Base-by-base conservation (phyloP, 2,329 filamentous ascomycete genomes). In the Ceratocystis variospora region DNA sequence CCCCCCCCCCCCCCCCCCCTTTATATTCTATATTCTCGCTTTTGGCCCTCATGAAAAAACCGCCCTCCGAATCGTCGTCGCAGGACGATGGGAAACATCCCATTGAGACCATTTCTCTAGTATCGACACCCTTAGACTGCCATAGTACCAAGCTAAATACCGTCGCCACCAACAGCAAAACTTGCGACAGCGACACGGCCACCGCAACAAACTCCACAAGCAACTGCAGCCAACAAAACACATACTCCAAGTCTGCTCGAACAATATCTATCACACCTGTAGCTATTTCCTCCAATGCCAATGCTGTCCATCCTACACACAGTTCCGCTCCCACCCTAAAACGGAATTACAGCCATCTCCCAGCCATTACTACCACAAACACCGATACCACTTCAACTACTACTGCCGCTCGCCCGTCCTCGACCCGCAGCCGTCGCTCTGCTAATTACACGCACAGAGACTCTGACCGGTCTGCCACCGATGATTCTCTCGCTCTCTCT, bases 371-470 rank as follows among this genome's bases (percentile, higher is more conserved):
- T 62, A 62, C 63, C 15, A 41, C 66, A 41, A 15, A 41, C 3
- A 41, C 37, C 10, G 37, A 41, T 41, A 41, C 37, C 10, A 41
- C 37, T 41, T 5, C 45, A 22, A 64, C 61, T 64, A 62, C 61
- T 8, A 41, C 66, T 31, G 55, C 66, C 33, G 61, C 66, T 69
- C 71, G 28, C 71, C 71, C 66, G 71, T 72, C 44, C 71, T 74
- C 61, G 70, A 71, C 28, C 70, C 72, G 41, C 69, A 73, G 7
- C 71, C 72, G 31, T 69, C 71, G 63, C 64, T 66, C 64, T 28
- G 61, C 62, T 50, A 61, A 50, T 59, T 62, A 46, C 66, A 63
- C 44, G 1, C 31, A 63, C 53, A 63, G 46, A 46, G 53, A 63
- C 55, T 12, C 61, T 31, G 62, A 66, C 64, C 63, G 48, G 3